Evolutionary conservation across 768 basidiomycete genomes (phyloP), one percentile per base, ranked within the genome.

Genomic region (Podaxis sp.): DNA sequence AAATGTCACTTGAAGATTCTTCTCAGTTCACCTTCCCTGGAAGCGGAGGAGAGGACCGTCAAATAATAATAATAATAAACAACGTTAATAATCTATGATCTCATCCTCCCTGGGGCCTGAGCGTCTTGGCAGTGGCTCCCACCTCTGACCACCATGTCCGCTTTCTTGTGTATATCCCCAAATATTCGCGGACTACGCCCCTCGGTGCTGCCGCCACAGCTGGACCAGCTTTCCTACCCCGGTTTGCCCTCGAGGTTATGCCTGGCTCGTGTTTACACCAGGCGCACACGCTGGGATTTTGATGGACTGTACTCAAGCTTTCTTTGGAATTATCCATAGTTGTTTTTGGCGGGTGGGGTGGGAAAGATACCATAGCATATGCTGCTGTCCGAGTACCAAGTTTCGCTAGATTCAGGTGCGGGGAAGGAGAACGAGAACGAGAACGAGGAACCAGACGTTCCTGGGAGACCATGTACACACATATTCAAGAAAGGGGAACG

Each of bases 401-500:
- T 79, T 24, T 81, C 82, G 33, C 72, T 83, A 3, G 81, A 11
- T 7, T 49, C 22, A 79, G 19, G 86, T 65, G 77, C 76, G 0
- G 87, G 85, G 9, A 85, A 83, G 7, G 87, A 84, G n/a, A 81
- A 81, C 63, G 83, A 85, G 33, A 26, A 26, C 2, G 24, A 26
- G 24, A 81, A 81, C 61, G 82, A 84, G 28, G 84, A 86, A 26
- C 81, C 81, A 8, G 71, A 85, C 0, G 73, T 84, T 17, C 88
- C 87, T n/a, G 92, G 90, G 9, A 80, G 87, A 65, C 84, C 89
- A 0, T 96, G 95, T 71, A 90, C 87, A 2, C 85, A 91, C 70
- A 91, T 95, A 46, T 93, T 96, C 76, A 89, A 87, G 73, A 92
- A 92, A 68, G 95, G 95, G 22, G 95, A 97, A 74, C 88, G 89